Evolutionary conservation across 2,329 filamentous ascomycete species (phyloP).

Genomic region (Talaromyces amestolkiae): DNA sequence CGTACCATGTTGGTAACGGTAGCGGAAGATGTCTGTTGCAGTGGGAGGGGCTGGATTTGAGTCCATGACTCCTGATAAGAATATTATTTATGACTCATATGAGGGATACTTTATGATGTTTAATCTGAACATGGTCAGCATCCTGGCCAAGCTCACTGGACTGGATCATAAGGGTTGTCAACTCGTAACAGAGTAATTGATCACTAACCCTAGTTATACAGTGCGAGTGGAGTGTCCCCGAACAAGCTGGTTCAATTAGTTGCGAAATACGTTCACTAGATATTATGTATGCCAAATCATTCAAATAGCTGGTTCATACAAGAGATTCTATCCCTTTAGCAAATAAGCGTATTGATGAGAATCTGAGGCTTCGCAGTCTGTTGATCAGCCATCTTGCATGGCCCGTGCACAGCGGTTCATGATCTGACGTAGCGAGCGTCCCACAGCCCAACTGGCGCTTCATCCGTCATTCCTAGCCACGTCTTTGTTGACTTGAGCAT

Average conservation of each 20-base stretch:
- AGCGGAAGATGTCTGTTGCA: conserved; percentile 41
- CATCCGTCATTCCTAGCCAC: neutral
- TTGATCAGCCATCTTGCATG: neutral
- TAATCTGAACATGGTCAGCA: neutral
- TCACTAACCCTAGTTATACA: neutral
- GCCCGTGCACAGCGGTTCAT: conserved; percentile 12
- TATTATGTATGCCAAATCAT: neutral
- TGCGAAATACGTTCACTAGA: neutral
- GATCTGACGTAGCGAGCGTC: conserved; percentile 21
- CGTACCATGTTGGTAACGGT: conserved; percentile 59
- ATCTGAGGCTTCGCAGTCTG: neutral
- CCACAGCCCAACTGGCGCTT: neutral
- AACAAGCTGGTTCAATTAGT: neutral
- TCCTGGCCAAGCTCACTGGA: too few relatives aligned
- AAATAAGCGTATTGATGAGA: neutral
- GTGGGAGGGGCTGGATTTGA: conserved; percentile 21
- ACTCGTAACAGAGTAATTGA: neutral
- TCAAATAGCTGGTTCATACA: neutral
- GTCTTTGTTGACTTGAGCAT: neutral
- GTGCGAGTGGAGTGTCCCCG: neutral
- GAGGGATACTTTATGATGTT: too few relatives aligned
- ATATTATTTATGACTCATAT: neutral
- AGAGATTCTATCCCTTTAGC: neutral
- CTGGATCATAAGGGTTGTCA: neutral
- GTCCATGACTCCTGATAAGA: neutral